Percentiles rank a stretch among this genome's conserved stretches.
Conservation (phyloP, 2,329 filamentous ascomycete genomes). For the Pseudogymnoascus destructans region DNA sequence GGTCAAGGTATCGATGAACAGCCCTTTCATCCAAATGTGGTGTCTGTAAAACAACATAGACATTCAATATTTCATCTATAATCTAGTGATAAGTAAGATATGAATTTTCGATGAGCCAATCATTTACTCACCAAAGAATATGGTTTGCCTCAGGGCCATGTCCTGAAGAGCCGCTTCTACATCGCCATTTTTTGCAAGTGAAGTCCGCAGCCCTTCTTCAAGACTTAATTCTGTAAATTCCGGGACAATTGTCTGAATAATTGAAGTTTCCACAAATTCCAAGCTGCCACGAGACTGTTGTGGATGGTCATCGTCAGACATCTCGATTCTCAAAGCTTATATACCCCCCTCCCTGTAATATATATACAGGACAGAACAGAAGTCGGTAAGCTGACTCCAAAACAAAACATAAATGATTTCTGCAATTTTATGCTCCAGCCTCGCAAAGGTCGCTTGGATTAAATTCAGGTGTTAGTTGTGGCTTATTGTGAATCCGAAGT, state of each 20-base stretch:
- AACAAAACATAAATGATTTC: neutral
- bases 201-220: conserved; percentile 36
- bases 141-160: conserved; percentile 46
- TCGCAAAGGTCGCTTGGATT: neutral
- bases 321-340: conserved; percentile 15
- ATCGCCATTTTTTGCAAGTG: conserved; percentile 19
- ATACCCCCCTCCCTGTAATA: conserved; percentile 14
- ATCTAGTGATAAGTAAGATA: conserved; percentile 38
- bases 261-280: conserved; percentile 44
- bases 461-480: neutral
- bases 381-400: conserved; percentile 9
- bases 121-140: conserved; percentile 56
- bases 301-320: conserved; percentile 24
- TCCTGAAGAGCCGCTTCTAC: conserved; percentile 32
- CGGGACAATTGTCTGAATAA: conserved; percentile 48
- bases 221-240: conserved; percentile 41
- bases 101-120: conserved; percentile 21
- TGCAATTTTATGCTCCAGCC: neutral
- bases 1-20: conserved; percentile 45
- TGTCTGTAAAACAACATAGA: conserved; percentile 56
- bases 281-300: conserved; percentile 25
- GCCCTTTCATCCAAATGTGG: conserved; percentile 44
- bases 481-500: neutral
- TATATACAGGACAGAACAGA: conserved; percentile 12
- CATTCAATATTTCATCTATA: conserved; percentile 59